These are phyloP conservation scores for Tricholomella constricta DNA, from an alignment of 768 basidiomycete species.

Conservation along the genomic window DNA sequence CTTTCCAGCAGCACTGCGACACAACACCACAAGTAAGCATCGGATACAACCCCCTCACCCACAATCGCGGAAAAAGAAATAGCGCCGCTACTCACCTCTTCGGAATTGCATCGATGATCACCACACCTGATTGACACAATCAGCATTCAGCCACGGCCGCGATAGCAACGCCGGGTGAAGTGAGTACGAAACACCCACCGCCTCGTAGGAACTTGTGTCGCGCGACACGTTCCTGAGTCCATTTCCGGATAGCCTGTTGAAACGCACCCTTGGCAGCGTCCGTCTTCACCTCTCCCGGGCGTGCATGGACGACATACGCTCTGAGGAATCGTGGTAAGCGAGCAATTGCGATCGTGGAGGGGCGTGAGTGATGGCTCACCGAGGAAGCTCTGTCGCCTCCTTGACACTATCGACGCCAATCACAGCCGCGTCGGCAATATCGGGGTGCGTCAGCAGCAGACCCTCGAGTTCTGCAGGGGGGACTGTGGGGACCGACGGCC, in stretches of 20 bases:
- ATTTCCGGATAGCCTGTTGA: slow-evolving; percentile 53
- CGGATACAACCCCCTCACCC: neutral
- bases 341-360: neutral
- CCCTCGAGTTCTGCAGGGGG: slow-evolving; percentile 87
- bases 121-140: slow-evolving; percentile 49
- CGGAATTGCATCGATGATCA: slow-evolving; percentile 62
- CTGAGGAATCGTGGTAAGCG: slow-evolving; percentile 29
- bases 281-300: slow-evolving; percentile 36
- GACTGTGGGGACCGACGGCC: slow-evolving; percentile 47
- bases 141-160: neutral
- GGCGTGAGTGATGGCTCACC: slow-evolving; percentile 37
- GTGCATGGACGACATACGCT: slow-evolving; percentile 62
- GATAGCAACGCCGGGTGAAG: neutral
- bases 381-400: slow-evolving; percentile 82
- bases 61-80: too few relatives aligned
- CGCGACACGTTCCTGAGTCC: slow-evolving; percentile 72
- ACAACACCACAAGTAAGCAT: slow-evolving; percentile 4
- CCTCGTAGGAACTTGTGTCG: slow-evolving; percentile 81
- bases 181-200: slow-evolving; percentile 34
- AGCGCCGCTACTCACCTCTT: slow-evolving; percentile 60
- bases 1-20: slow-evolving; percentile 76
- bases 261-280: slow-evolving; percentile 44
- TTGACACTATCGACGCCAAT: slow-evolving; percentile 68
- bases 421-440: slow-evolving; percentile 79
- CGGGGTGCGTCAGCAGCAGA: slow-evolving; percentile 71